Base-by-base conservation (phyloP, 2,329 filamentous ascomycete genomes). In the Metarhizium brunneum region DNA sequence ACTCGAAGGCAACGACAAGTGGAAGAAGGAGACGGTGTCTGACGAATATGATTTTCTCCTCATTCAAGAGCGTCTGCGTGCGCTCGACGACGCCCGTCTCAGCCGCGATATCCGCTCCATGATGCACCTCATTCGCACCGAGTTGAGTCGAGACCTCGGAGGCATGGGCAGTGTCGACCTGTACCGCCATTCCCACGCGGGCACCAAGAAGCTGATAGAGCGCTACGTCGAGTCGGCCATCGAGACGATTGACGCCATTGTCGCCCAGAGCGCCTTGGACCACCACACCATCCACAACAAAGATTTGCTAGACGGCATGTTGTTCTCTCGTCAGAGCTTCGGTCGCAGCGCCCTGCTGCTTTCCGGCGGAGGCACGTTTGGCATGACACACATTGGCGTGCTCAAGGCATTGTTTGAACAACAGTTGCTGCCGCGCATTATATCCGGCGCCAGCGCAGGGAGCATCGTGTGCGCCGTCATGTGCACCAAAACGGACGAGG, bases 301-400 rank as follows among this genome's bases (percentile, higher is more conserved):
- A 29, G 78, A 79, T 51, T 65, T 83, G 4, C 75, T 91, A 6
- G 86, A 92, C 54, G 82, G 84, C 56, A 76, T 94, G 60, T 70
- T 92, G 49, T 81, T 83, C 55, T 82, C 88, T 1, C 82, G 89
- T 43, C 88, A 92, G 65, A 87, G 88, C 40, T 95, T 91, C 65
- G 90, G 90, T n/a, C 81, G 90, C 59, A 94, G 86, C 59, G 91
- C 90, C 0, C 73, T 96, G 52, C 76, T 95, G 10, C 75, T 96
- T 10, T 95, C 90, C 4, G 91, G 91, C 7, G 91, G 91, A 2
- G 90, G 87, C 1, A 94, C 91, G 0, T 90, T 95, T 71, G 91
- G 91, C 45, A 95, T 96, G 88, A 88, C 88, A 57, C 91, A 96
- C 67, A 87, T 95, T 54, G 91, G 91, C 1, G 90, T 96, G 2